These are phyloP conservation scores for Gracilariopsis chorda DNA, from an alignment of 23 red algal genomes.

Conservation along the genomic window DNA sequence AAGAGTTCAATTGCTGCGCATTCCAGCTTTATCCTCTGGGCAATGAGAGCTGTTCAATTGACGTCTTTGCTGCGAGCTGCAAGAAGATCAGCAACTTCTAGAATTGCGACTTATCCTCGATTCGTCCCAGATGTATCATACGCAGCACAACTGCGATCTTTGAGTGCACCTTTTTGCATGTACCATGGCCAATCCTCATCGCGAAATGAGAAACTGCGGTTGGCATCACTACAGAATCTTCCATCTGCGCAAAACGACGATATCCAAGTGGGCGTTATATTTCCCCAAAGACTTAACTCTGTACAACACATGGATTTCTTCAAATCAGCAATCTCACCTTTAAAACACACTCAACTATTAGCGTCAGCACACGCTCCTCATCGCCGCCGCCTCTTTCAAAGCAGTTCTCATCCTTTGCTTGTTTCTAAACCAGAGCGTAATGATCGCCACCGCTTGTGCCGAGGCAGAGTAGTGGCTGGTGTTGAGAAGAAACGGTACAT, in stretches of 20 bases:
- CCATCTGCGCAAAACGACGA: not conserved
- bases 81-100: not conserved
- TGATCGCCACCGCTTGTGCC: no score
- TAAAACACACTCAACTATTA: no score
- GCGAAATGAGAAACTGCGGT: not conserved
- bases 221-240: not conserved
- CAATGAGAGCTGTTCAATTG: not conserved
- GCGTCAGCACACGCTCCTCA: not conserved
- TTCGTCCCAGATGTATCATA: not conserved
- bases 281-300: no score
- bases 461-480: not conserved
- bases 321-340: no score
- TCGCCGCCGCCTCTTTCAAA: not conserved
- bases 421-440: no score
- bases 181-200: not conserved
- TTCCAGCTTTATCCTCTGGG: no score
- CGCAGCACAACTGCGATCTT: not conserved
- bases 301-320: no score
- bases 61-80: not conserved
- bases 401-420: not conserved
- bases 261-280: no score
- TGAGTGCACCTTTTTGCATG: not conserved
- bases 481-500: conserved; percentile 2
- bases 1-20: no score
- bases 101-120: not conserved